Base-by-base conservation (phyloP, 768 basidiomycete species). In the Mrakia blollopis region DNA sequence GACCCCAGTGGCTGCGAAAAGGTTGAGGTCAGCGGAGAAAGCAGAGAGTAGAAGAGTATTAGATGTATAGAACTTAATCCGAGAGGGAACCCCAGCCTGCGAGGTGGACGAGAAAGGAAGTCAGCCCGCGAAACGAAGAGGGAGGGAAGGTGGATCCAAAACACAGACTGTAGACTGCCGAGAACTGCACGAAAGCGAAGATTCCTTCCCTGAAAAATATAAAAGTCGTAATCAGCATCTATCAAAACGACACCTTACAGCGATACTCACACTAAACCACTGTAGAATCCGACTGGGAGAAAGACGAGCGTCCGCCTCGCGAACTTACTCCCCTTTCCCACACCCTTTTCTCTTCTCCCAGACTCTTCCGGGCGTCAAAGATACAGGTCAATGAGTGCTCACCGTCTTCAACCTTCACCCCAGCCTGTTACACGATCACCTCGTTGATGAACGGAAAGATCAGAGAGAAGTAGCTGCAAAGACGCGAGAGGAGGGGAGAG, bases 391-490 rank as follows among this genome's bases (percentile, higher is more conserved):
- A n/a, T 0, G 61, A 37, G 30, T 37, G 0, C 63, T 21, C 16
- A 65, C 63, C 75, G 25, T 63, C 50, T n/a, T 72, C 76, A 8
- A 68, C 67, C 18, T 11, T 6, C 13, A 72, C 63, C 4, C 60
- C 57, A 2, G 69, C 63, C 7, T 63, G 57, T 61, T 77, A 70
- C 2, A 72, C 76, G 35, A 76, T 76, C 76, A 72, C 63, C 62
- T 70, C 25, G 60, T 77, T 77, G 76, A 77, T 72, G 71, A 77
- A 77, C 1, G 76, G 76, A 28, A 77, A 77, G 69, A 77, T 77
- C 30, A 77, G 35, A 2, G 60, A 30, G 70, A 63, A 77, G 41
- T 57, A 61, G 0, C 75, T 76, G 69, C 10, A 5, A 18, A n/a
- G 13, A 39, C 2, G 62, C 25, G 30, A 50, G 60, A 61, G 6